Base-by-base conservation (phyloP, 306 rosid species). In the Inga oerstediana region DNA sequence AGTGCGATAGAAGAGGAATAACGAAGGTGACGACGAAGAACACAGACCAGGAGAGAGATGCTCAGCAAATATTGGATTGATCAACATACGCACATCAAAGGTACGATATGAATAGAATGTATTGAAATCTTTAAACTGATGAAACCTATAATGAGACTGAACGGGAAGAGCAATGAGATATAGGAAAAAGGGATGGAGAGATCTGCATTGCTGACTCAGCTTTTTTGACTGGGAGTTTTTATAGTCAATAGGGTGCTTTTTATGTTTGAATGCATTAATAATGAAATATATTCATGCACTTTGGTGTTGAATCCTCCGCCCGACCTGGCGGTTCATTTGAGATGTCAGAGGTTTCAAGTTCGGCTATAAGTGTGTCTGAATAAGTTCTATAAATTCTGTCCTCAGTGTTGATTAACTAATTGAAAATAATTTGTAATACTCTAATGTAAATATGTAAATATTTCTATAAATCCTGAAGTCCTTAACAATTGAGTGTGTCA, bases 71-170 rank as follows among this genome's bases (percentile, higher is more conserved):
- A 67, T 84, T 91, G 3, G 98, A 91, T 68, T 90, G 99, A 81
- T 94, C 97, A 56, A 89, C 87, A 77, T 88, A 93, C 20, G 92
- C 61, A 92, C 97, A 92, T 82, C 76, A 81, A 19, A 93, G 84
- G 64, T 85, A 91, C 10, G 90, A 67, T 17, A 84, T 83, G 35
- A 56, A 56, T 56, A n/a, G 35, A 37, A 37, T 7, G 49, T 44
- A 56, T 75, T 54, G 48, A 35, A 10, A 75, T 52, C 30, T 75
- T 61, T 51, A 15, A 75, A 70, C 32, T 80, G 79, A 65, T 81
- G 62, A 75, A 75, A 75, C 39, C 17, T 84, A 16, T 67, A 17
- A 13, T 24, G 39, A 12, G 30, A 27, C 19, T 2, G 39, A 64
- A 64, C 15, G 39, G 39, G 39, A 64, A 64, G 34, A 27, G 69